phyloP scores from a whole-genome alignment of 176 grass and related monocot species.

The Avena eriantha region DNA sequence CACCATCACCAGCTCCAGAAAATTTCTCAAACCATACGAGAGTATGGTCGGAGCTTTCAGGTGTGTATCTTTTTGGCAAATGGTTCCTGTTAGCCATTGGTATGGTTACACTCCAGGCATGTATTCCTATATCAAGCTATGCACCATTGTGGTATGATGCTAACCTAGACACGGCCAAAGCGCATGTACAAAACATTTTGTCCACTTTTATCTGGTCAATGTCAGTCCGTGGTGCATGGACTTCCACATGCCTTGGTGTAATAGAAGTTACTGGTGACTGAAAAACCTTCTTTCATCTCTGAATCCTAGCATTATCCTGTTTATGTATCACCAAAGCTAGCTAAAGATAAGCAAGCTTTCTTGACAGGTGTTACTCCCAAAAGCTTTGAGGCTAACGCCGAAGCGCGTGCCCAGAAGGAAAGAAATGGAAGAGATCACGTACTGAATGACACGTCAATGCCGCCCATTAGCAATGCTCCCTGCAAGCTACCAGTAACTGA shows the following conservation, averaged over 20 bases:
- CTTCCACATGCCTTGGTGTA: slow-evolving; percentile 30
- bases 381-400: slow-evolving; percentile 66
- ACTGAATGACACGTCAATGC: slow-evolving; percentile 50
- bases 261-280: slow-evolving; percentile 39
- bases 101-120: slow-evolving; percentile 38
- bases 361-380: slow-evolving; percentile 73
- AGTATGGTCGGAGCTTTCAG: slow-evolving; percentile 96
- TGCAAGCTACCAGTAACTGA: slow-evolving; percentile 40
- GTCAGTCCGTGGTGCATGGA: slow-evolving; percentile 37
- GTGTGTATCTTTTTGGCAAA: slow-evolving; percentile 57
- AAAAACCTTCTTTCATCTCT: slow-evolving; percentile 14
- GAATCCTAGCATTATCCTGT: slow-evolving; percentile 36
- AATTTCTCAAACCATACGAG: slow-evolving; percentile 82
- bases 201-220: slow-evolving; percentile 15
- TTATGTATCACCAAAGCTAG: slow-evolving; percentile 32
- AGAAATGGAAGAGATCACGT: slow-evolving; percentile 55
- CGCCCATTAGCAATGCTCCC: slow-evolving; percentile 58
- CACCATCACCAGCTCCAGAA: slow-evolving; percentile 49
- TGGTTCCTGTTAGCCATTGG: slow-evolving; percentile 9
- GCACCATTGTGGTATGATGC: slow-evolving; percentile 44
- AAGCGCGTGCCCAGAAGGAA: slow-evolving; percentile 49
- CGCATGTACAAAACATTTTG: slow-evolving; percentile 30
- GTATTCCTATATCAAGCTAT: background rate
- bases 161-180: slow-evolving; percentile 10
- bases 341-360: slow-evolving; percentile 45